Percentiles rank a stretch among this genome's conserved stretches.
Conservation (phyloP, 331 rosid genomes). For the Quercus phellos region DNA sequence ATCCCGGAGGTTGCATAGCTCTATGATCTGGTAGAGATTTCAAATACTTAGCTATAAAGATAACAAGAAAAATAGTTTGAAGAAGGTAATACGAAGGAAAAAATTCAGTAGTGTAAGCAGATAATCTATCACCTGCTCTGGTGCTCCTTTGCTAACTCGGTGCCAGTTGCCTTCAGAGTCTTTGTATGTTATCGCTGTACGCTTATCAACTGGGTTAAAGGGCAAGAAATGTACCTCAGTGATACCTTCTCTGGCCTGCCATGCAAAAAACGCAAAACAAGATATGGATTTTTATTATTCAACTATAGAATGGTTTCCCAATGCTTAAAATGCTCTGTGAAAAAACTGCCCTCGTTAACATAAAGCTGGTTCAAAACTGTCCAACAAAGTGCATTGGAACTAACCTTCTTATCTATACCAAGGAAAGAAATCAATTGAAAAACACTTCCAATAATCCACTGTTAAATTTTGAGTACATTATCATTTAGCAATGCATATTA, state of each 20-base stretch:
- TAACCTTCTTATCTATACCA: neutral
- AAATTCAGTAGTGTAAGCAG: neutral
- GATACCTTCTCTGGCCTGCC: conserved; percentile 81
- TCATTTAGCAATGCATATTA: neutral
- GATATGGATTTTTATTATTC: neutral
- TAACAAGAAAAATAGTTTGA: neutral
- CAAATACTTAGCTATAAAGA: neutral
- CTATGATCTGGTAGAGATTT: conserved; percentile 59
- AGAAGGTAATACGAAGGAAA: neutral
- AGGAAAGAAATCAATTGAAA: neutral
- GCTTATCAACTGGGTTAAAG: conserved; percentile 90
- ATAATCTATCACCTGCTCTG: conserved; percentile 63
- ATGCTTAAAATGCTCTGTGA: neutral
- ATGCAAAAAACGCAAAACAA: neutral
- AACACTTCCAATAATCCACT: neutral
- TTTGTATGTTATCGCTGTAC: conserved; percentile 84
- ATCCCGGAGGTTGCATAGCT: conserved; percentile 59
- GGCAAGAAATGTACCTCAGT: conserved; percentile 83
- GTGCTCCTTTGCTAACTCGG: conserved; percentile 91
- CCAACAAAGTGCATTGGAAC: neutral
- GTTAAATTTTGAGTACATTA: neutral
- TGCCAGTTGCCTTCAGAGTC: conserved; percentile 67
- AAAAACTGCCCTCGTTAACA: neutral
- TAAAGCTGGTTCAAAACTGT: neutral
- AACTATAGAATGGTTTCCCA: neutral